These are phyloP conservation scores for Dryadomyces quercus-mongolicae DNA, from an alignment of 2,329 filamentous ascomycete genomes.

Conservation along the genomic window DNA sequence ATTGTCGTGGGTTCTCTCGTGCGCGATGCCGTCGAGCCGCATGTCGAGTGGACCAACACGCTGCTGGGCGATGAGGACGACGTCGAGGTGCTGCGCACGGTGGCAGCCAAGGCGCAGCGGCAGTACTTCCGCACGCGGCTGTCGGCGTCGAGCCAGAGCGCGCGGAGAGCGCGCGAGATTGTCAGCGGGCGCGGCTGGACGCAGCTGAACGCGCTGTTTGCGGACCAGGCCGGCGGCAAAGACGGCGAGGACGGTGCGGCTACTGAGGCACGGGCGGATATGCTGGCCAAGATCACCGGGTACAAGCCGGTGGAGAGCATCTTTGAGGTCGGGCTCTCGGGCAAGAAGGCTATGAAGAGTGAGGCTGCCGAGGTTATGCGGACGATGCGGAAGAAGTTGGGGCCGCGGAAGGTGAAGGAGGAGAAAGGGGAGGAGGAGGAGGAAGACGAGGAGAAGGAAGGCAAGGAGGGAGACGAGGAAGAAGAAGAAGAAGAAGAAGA, in stretches of 20 bases:
- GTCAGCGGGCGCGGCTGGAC: constrained; percentile 58
- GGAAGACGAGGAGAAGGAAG: constrained; percentile 20
- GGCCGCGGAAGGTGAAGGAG: constrained; percentile 34
- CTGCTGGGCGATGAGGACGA: constrained; percentile 65
- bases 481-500: constrained; percentile 42
- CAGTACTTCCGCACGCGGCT: constrained; percentile 85
- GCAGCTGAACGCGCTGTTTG: constrained; percentile 71
- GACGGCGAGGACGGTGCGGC: constrained; percentile 30
- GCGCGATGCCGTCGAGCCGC: constrained; percentile 60
- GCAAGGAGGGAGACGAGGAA: constrained; percentile 50
- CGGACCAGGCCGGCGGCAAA: constrained; percentile 31
- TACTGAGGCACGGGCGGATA: constrained; percentile 59
- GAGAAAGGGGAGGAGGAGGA: constrained; percentile 44
- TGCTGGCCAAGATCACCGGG: constrained; percentile 78
- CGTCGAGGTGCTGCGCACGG: constrained; percentile 54
- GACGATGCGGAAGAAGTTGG: constrained; percentile 57
- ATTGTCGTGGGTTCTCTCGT: constrained; percentile 70
- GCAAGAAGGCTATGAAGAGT: constrained; percentile 47
- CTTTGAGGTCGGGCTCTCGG: constrained; percentile 73
- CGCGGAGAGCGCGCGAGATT: constrained; percentile 72
- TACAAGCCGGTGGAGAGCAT: constrained; percentile 89
- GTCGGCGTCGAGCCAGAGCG: constrained; percentile 80
- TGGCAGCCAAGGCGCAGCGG: constrained; percentile 81
- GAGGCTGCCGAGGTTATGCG: constrained; percentile 69
- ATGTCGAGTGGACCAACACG: constrained; percentile 75